Evolutionary conservation across 257 asterid genomes (phyloP).

Genomic region (Ajuga chamaepitys): DNA sequence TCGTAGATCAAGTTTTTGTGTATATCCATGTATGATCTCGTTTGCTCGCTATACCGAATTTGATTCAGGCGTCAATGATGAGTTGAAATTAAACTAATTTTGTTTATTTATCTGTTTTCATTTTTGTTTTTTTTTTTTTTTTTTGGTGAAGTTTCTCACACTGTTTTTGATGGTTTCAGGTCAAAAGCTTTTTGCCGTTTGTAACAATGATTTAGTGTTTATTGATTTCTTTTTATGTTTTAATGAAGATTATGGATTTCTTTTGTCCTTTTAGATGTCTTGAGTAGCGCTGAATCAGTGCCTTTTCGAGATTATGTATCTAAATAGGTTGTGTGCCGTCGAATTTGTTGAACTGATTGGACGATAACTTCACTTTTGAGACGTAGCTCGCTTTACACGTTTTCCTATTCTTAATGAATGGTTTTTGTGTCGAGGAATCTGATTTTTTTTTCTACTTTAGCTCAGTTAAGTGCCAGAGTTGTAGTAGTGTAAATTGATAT

Average conservation of each 20-base stretch:
- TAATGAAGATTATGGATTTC: neutral
- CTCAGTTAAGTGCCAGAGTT: neutral
- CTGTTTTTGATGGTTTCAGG: neutral
- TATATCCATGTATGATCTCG: neutral
- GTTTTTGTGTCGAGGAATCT: neutral
- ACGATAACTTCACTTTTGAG: neutral
- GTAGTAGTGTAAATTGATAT: neutral
- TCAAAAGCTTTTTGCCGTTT: neutral
- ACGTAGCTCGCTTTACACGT: neutral
- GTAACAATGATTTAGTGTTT: neutral
- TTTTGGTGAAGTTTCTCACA: neutral
- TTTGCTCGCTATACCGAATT: neutral
- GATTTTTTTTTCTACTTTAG: neutral
- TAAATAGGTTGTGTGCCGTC: neutral
- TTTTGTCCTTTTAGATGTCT: neutral
- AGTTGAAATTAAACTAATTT: neutral
- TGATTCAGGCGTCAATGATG: neutral
- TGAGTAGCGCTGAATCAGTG: neutral
- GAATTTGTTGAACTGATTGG: neutral
- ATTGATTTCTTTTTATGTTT: neutral
- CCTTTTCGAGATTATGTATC: neutral
- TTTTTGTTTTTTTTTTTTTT: neutral
- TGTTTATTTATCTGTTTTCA: neutral
- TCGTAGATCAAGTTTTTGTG: neutral
- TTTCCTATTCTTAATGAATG: neutral